Conservation (phyloP, 805 yeast genomes). For the Barnettozyma pratensis region DNA sequence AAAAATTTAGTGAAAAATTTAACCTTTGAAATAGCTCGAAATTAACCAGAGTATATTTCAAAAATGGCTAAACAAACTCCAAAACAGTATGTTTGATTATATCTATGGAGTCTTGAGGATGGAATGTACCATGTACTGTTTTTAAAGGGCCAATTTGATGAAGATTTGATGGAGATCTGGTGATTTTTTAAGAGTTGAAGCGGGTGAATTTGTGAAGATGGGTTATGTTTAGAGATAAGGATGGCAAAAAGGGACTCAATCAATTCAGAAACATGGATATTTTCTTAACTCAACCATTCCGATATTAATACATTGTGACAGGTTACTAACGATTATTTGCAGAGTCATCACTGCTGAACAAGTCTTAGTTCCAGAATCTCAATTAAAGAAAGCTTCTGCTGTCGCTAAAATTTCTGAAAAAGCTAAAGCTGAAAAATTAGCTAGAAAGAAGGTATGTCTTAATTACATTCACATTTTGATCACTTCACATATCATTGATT, state of each 20-base stretch:
- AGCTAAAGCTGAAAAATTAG: constrained; percentile 75
- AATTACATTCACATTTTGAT: no score
- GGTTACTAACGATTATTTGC: neutral
- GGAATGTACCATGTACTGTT: neutral
- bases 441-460: constrained; percentile 73
- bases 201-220: no score
- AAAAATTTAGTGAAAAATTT: neutral
- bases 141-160: no score
- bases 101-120: constrained; percentile 1
- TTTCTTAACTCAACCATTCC: neutral
- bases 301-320: neutral
- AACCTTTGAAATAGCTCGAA: neutral
- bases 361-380: constrained; percentile 71
- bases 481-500: no score
- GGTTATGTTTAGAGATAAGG: no score
- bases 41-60: neutral
- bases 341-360: constrained; percentile 32
- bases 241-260: constrained; percentile 14
- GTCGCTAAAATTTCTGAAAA: constrained; percentile 71
- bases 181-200: no score
- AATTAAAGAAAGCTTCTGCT: constrained; percentile 76
- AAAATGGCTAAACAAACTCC: constrained; percentile 27
- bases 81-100: constrained; percentile 25
- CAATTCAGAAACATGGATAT: constrained; percentile 2
- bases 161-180: no score